phyloP scores from a whole-genome alignment of 2,329 filamentous ascomycete species.

The Colletotrichum caudatum region DNA sequence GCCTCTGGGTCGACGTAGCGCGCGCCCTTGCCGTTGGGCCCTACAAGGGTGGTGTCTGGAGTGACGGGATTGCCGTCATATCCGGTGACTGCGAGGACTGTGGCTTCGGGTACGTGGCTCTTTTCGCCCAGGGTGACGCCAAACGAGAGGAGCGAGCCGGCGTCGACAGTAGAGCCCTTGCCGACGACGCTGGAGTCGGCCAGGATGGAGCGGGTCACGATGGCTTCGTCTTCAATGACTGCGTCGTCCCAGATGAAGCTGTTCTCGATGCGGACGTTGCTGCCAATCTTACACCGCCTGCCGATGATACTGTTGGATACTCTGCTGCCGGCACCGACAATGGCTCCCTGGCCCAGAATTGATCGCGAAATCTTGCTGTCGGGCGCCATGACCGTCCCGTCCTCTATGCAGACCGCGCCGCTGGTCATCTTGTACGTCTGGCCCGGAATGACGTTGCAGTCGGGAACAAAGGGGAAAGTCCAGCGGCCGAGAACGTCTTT shows the following conservation, averaged over 20 bases:
- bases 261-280: conserved; percentile 81
- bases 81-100: conserved; percentile 53
- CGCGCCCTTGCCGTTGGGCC: conserved; percentile 63
- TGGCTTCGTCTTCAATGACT: conserved; percentile 79
- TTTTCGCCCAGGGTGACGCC: conserved; percentile 78
- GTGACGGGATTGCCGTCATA: conserved; percentile 53
- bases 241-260: conserved; percentile 91
- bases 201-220: conserved; percentile 79
- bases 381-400: conserved; percentile 78
- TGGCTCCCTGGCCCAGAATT: conserved; percentile 81
- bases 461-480: conserved; percentile 90
- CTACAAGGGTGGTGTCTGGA: conserved; percentile 61
- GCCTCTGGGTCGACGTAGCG: conserved; percentile 60
- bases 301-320: conserved; percentile 86
- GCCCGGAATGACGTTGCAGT: conserved; percentile 83
- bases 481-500: conserved; percentile 88
- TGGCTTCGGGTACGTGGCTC: conserved; percentile 56
- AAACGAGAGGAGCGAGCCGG: conserved; percentile 84
- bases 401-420: conserved; percentile 81
- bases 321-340: conserved; percentile 77
- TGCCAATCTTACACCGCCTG: conserved; percentile 86
- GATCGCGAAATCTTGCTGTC: conserved; percentile 78
- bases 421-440: conserved; percentile 81
- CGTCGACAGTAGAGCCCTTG: conserved; percentile 74
- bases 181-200: conserved; percentile 80